Conservation (phyloP, 1,284 basidiomycete species). For the Ustilago bromivora region DNA sequence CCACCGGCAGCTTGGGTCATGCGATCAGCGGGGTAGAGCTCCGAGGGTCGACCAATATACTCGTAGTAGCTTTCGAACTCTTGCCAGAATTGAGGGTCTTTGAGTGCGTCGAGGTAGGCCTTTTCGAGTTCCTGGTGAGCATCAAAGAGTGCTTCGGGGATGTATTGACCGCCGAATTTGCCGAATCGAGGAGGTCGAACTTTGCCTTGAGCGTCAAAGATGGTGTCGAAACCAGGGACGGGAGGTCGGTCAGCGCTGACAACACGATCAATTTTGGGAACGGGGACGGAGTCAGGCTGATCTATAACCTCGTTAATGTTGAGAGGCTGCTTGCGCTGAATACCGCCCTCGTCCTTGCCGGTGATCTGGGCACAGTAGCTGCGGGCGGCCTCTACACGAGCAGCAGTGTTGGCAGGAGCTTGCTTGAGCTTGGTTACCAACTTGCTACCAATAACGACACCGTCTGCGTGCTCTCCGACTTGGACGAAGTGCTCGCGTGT, state of each 20-base stretch:
- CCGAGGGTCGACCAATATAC: conserved; percentile 84
- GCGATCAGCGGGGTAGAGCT: conserved; percentile 81
- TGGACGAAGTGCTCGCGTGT: conserved; percentile 90
- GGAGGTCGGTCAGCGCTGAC: conserved; percentile 53
- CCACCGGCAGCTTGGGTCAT: conserved; percentile 83
- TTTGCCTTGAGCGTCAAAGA: conserved; percentile 53
- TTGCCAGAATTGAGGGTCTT: conserved; percentile 90
- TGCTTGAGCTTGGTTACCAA: conserved; percentile 83
- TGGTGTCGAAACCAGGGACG: conserved; percentile 57
- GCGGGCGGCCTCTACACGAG: conserved; percentile 72
- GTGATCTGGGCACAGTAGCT: conserved; percentile 77
- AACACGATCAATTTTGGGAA: conserved; percentile 62
- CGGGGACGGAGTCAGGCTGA: conserved; percentile 51
- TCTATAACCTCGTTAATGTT: conserved; percentile 54
- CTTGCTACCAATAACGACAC: conserved; percentile 91
- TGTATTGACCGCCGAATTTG: conserved; percentile 95
- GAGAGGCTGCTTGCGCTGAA: conserved; percentile 59
- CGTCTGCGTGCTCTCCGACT: conserved; percentile 85
- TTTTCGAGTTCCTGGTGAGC: conserved; percentile 90
- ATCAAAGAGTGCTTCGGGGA: conserved; percentile 92
- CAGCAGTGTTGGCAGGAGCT: conserved; percentile 69
- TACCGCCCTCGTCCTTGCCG: conserved; percentile 62
- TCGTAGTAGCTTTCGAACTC: conserved; percentile 90
- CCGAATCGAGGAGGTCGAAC: conserved; percentile 83
- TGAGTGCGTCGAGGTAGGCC: conserved; percentile 86